Base-by-base conservation (phyloP, 108 stramenopile genomes). In the Fragilaria crotonensis region DNA sequence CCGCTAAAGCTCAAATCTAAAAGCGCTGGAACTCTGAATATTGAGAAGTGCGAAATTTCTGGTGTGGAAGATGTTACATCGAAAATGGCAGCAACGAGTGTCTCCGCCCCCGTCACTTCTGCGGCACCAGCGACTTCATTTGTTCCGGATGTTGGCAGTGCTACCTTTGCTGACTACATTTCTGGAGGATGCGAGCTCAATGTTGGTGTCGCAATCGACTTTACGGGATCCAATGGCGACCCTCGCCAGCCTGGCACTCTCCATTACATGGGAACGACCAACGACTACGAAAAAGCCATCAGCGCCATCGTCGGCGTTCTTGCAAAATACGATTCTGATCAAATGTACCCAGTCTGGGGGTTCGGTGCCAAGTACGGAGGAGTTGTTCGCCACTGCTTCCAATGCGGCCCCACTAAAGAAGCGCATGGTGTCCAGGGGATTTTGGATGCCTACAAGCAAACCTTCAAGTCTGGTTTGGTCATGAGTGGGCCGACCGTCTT, bases 281-380 rank as follows among this genome's bases (percentile, higher is more conserved):
- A 88, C 59, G 75, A 82, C 21, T 87, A 94, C 56, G 80, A 84
- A 72, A 83, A 80, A 56, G 89, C 86, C 1, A 87, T 89, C 22
- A 53, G 58, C 0, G 67, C 72, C 4, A 81, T 89, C 32, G 72
- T 85, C 7, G 47, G 63, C 22, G 77, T 86, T 60, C 57, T 92
- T 18, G 52, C 59, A 22, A 78, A 82, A 45, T 96, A 94, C 59
- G 95, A 96, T 67, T 62, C 57, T 3, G 89, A 96, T 73, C 75
- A 88, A 57, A 73, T 56, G 50, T 89, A 87, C 41, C 89, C 86
- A 30, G 89, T 96, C 0, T 83, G 47, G 36, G 95, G 95, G 2
- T 96, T 96, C 66, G 95, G 95, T 20, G 93, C 90, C 28, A 93
- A 93, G 77, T 79, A 87, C 57, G 77, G 71, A 55, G 88, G 88